phyloP scores from a whole-genome alignment of 2,329 filamentous ascomycete genomes.

The Fusarium foetens region DNA sequence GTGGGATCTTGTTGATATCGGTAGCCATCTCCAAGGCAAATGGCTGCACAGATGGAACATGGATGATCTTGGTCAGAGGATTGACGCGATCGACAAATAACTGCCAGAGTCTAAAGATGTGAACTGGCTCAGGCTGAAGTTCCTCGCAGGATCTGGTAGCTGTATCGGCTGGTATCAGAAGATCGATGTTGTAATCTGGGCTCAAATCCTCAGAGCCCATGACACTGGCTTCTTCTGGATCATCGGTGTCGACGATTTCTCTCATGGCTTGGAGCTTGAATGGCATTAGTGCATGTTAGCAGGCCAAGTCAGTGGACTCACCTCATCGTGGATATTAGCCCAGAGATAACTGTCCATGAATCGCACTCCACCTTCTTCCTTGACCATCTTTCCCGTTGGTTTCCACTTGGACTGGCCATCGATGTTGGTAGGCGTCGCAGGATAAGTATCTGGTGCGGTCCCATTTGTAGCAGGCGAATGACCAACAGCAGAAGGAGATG shows the following conservation, averaged over 20 bases:
- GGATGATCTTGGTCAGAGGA: slow-evolving; percentile 76
- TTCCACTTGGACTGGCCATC: slow-evolving; percentile 54
- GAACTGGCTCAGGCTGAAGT: slow-evolving; percentile 71
- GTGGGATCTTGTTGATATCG: slow-evolving; percentile 64
- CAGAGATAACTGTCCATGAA: slow-evolving; percentile 69
- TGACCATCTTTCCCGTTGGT: slow-evolving; percentile 63
- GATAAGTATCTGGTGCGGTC: slow-evolving; percentile 42
- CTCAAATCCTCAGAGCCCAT: slow-evolving; percentile 61
- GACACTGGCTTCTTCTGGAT: slow-evolving; percentile 59
- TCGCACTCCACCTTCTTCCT: slow-evolving; percentile 64
- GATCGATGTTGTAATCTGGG: slow-evolving; percentile 63
- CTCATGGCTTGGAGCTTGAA: slow-evolving; percentile 66
- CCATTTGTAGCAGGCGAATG: slow-evolving; percentile 36
- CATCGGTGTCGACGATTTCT: slow-evolving; percentile 64
- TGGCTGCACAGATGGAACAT: slow-evolving; percentile 75
- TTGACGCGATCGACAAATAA: slow-evolving; percentile 79
- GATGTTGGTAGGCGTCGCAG: slow-evolving; percentile 43
- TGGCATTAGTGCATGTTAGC: slow-evolving; percentile 4
- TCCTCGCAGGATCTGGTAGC: slow-evolving; percentile 55
- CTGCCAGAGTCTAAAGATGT: slow-evolving; percentile 79
- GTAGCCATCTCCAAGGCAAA: slow-evolving; percentile 71
- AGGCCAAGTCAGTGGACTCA: slow-evolving; percentile 47
- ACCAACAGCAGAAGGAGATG: slow-evolving; percentile 37
- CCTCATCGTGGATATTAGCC: slow-evolving; percentile 66
- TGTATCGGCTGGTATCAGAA: slow-evolving; percentile 58